phyloP scores from a whole-genome alignment of 2,329 filamentous ascomycete species.

The Fonsecaea multimorphosa region DNA sequence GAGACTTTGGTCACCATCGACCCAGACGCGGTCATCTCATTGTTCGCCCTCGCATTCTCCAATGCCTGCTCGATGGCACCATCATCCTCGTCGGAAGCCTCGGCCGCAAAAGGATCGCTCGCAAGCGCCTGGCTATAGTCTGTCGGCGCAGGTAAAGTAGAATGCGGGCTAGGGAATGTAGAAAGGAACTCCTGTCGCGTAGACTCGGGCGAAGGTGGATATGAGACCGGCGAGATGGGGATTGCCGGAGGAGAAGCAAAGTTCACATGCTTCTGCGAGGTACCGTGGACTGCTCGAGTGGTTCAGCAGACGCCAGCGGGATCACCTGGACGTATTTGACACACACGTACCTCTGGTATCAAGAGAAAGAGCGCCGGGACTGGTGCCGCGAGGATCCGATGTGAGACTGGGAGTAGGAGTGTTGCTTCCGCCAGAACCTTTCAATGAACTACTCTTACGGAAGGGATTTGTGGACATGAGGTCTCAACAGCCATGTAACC shows the following conservation, averaged over 20 bases:
- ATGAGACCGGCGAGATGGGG: constrained; percentile 38
- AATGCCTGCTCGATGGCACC: constrained; percentile 40
- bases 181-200: constrained; percentile 35
- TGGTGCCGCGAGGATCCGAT: constrained; percentile 35
- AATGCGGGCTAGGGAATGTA: constrained; percentile 26
- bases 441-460: constrained; percentile 50
- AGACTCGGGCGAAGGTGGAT: constrained; percentile 39
- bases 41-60: constrained; percentile 40
- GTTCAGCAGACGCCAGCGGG: constrained; percentile 4
- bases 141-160: constrained; percentile 17
- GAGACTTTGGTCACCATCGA: constrained; percentile 1
- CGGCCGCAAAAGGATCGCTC: constrained; percentile 49
- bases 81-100: constrained; percentile 41
- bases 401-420: constrained; percentile 34
- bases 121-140: constrained; percentile 41
- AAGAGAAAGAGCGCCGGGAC: constrained; percentile 31
- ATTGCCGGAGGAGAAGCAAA: constrained; percentile 38
- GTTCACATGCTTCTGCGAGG: constrained; percentile 38
- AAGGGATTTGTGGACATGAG: constrained; percentile 53
- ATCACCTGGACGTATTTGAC: background rate
- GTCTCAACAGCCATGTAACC: constrained; percentile 51
- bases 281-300: constrained; percentile 23
- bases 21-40: constrained; percentile 26
- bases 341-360: constrained; percentile 36
- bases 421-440: constrained; percentile 43